phyloP scores from a whole-genome alignment of 139 green algal genomes.

The Closterium sp. region DNA sequence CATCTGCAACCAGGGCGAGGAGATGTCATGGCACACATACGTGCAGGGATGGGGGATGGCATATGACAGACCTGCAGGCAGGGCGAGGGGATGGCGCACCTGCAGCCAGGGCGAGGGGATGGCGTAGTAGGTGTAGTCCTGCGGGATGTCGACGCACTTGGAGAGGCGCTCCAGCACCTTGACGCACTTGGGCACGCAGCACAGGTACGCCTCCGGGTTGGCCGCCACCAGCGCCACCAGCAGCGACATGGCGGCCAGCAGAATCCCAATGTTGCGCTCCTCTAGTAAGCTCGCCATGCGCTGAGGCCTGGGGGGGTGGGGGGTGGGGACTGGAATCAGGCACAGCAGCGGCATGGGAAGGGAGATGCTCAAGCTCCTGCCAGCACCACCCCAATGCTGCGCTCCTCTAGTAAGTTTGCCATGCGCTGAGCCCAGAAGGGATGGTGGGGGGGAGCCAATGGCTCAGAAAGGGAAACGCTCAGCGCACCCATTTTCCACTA shows the following conservation, averaged over 20 bases:
- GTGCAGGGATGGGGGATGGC: too few relatives aligned
- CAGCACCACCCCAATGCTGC: too few relatives aligned
- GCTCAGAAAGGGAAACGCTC: too few relatives aligned
- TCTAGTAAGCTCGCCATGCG: slow-evolving; percentile 79
- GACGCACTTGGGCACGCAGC: slow-evolving; percentile 75
- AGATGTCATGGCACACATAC: too few relatives aligned
- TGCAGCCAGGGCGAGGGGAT: slow-evolving; percentile 97
- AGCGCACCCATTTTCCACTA: too few relatives aligned
- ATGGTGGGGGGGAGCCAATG: too few relatives aligned
- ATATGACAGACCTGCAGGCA: slow-evolving; percentile 97
- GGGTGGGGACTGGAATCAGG: background rate
- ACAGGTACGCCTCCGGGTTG: slow-evolving; percentile 69
- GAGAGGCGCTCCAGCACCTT: slow-evolving; percentile 78
- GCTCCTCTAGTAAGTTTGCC: too few relatives aligned
- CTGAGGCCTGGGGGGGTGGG: slow-evolving; percentile 38
- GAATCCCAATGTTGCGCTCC: slow-evolving; percentile 85
- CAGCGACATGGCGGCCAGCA: slow-evolving; percentile 77
- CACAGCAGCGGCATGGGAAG: too few relatives aligned
- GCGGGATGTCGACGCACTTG: slow-evolving; percentile 68
- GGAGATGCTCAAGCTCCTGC: too few relatives aligned
- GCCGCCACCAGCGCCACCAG: slow-evolving; percentile 76
- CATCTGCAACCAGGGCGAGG: slow-evolving; percentile 94
- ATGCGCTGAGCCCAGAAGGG: too few relatives aligned
- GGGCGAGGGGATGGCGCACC: slow-evolving; percentile 82
- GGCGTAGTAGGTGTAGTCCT: slow-evolving; percentile 98